phyloP scores from a whole-genome alignment of 2,329 filamentous ascomycete species.

The Xylaria sp. region DNA sequence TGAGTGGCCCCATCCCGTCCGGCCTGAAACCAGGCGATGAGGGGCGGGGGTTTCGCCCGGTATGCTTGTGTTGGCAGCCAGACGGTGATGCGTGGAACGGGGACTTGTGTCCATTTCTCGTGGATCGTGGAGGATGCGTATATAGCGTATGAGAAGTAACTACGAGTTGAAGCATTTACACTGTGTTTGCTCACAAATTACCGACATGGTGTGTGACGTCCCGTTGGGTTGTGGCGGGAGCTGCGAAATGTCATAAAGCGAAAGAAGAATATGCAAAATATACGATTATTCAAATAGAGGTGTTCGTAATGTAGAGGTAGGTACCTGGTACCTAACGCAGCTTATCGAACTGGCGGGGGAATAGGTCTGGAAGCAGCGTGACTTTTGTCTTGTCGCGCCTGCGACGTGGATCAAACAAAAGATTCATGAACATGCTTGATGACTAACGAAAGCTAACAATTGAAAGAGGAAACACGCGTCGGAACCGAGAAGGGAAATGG shows the following conservation, averaged over 20 bases:
- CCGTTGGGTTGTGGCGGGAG: not conserved
- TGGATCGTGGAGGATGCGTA: not conserved
- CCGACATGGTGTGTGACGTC: not conserved
- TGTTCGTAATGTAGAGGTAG: too few relatives aligned
- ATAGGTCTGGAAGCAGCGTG: too few relatives aligned
- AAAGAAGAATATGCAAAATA: too few relatives aligned
- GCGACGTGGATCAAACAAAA: not conserved
- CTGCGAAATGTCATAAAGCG: not conserved
- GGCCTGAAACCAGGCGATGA: not conserved
- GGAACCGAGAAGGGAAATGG: not conserved
- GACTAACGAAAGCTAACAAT: not conserved
- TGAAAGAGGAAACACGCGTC: not conserved
- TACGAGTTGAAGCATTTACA: not conserved
- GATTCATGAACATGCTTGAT: not conserved
- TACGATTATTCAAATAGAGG: too few relatives aligned
- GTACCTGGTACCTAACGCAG: too few relatives aligned
- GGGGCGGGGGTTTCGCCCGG: not conserved
- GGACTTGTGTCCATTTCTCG: not conserved
- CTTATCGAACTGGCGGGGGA: too few relatives aligned
- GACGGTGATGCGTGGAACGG: not conserved
- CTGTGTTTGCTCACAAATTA: not conserved
- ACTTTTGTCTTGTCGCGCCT: too few relatives aligned
- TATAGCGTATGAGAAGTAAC: conserved; percentile 10
- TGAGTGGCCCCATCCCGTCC: not conserved
- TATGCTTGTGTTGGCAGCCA: not conserved